Evolutionary conservation across 768 basidiomycete genomes (phyloP).

Genomic region (Cyathus striatus): DNA sequence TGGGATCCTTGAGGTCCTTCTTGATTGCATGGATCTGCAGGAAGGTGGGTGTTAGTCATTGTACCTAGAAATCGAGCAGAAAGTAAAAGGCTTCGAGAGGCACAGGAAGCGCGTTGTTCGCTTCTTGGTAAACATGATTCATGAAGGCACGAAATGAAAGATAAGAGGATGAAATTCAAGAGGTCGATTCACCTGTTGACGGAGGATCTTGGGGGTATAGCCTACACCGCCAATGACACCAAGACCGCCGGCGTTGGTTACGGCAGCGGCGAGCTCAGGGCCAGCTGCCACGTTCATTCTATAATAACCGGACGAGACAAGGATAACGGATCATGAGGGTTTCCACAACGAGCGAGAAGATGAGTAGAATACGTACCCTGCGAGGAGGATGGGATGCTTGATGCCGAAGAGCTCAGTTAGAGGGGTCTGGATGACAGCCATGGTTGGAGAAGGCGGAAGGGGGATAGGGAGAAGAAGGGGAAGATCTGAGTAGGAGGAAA

Average conservation of each 20-base stretch:
- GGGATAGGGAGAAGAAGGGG: constrained; percentile 3
- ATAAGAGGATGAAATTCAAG: background rate
- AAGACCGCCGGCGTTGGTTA: constrained; percentile 89
- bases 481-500: no score
- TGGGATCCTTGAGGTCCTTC: constrained; percentile 64
- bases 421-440: constrained; percentile 74
- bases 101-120: no score
- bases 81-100: no score
- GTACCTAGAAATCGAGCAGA: no score
- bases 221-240: constrained; percentile 91
- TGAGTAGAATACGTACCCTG: constrained; percentile 40
- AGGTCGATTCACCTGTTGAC: constrained; percentile 56
- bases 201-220: constrained; percentile 78
- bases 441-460: constrained; percentile 15
- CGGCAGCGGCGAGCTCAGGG: constrained; percentile 86
- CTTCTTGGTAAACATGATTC: background rate
- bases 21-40: constrained; percentile 70
- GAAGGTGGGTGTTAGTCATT: constrained; percentile 6
- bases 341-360: background rate
- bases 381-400: constrained; percentile 83
- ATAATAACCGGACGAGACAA: background rate
- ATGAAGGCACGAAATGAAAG: background rate
- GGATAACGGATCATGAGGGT: background rate
- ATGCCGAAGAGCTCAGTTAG: constrained; percentile 86
- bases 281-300: constrained; percentile 48